These are phyloP conservation scores for Erysiphe pulchra DNA, from an alignment of 2,329 filamentous ascomycete genomes.

Conservation along the genomic window DNA sequence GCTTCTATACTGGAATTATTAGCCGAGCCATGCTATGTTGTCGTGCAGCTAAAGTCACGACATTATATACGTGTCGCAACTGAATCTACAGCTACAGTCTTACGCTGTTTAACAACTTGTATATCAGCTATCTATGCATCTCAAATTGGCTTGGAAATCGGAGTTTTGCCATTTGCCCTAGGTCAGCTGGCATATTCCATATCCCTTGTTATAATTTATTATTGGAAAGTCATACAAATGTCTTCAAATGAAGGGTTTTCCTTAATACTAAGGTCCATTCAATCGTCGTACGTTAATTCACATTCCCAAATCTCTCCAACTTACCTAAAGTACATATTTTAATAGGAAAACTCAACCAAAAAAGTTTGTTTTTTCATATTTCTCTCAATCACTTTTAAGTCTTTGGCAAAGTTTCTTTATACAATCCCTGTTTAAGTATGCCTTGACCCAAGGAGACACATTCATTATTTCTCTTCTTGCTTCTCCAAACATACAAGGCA, in stretches of 20 bases:
- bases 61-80: constrained; percentile 61
- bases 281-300: constrained; percentile 8
- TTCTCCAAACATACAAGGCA: constrained; percentile 56
- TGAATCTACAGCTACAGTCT: constrained; percentile 58
- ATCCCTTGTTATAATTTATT: constrained; percentile 44
- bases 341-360: constrained; percentile 3
- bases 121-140: constrained; percentile 39
- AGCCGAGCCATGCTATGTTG: constrained; percentile 70
- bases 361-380: constrained; percentile 15
- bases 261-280: constrained; percentile 26
- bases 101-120: constrained; percentile 54
- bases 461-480: constrained; percentile 62
- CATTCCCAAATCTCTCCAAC: neutral
- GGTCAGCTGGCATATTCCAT: constrained; percentile 60
- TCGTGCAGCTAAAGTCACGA: constrained; percentile 56
- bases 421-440: constrained; percentile 73
- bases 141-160: constrained; percentile 25
- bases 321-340: neutral
- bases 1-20: constrained; percentile 47
- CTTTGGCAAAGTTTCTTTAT: constrained; percentile 64
- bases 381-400: constrained; percentile 43
- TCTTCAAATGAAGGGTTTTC: constrained; percentile 38
- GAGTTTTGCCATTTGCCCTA: constrained; percentile 67
- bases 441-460: constrained; percentile 85
- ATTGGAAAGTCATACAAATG: constrained; percentile 29